Evolutionary conservation across 2,329 filamentous ascomycete species (phyloP), one percentile per base, ranked within the genome.

Genomic region (Alternaria triticimaculans): DNA sequence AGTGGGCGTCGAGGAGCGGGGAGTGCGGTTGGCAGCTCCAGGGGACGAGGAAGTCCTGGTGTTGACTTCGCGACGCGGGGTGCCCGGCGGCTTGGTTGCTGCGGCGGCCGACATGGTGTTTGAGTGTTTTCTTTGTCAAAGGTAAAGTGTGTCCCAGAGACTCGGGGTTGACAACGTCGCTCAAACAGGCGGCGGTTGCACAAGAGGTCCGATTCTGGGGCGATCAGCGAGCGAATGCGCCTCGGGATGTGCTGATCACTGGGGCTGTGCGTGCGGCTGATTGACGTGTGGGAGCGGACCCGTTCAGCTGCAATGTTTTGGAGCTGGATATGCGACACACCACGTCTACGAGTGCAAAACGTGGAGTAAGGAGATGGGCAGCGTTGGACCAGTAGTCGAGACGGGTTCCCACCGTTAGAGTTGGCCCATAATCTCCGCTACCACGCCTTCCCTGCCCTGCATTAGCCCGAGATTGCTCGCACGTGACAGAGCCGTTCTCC

Each of bases 1-100:
- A 5, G 78, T 76, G 6, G 78, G 71, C 7, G 76, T 71, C 28
- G 72, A 74, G 6, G 70, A 60, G 54, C 76, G 73, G 46, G 78
- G 76, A 26, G 74, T 77, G 65, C 78, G 77, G 58, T 59, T 73
- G 50, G 78, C 65, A 43, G 72, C 67, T 62, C 72, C 74, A 60
- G 78, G 78, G 15, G 78, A 76, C 20, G 77, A 60, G 51, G 78
- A 65, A 11, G 72, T 72, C 57, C 66, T 62, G 53, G 67, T 23
- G 25, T 67, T 55, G 64, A 68, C 58, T 61, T 74, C 71, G 62
- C 72, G 72, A 41, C 64, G 71, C 46, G 75, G 70, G 18, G 76
- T 74, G 67, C 76, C 78, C 9, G 78, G 76, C 37, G 77, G 72
- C 69, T 81, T 81, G 65, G 72, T 77, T 65, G 76, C 71, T 60